A percentile compares a stretch with the other conserved stretches of the same genome.
Evolutionary conservation across 1,284 basidiomycete genomes (phyloP).

Genomic region (Termitomyces sp.): DNA sequence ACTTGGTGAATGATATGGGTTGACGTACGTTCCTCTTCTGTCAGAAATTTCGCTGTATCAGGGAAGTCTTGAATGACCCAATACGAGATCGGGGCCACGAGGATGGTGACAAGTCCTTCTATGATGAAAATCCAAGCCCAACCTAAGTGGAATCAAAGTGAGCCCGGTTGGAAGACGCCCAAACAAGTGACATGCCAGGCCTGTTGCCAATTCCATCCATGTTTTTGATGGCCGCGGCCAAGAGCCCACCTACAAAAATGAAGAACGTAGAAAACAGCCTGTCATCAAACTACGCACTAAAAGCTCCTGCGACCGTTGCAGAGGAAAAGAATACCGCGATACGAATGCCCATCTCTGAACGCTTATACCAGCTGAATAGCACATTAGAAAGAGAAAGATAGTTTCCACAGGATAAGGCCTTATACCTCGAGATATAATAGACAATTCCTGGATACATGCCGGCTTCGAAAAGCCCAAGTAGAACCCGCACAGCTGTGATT

Average conservation of each 20-base stretch:
- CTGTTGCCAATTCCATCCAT: constrained; percentile 65
- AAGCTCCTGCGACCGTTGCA: constrained; percentile 65
- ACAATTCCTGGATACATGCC: constrained; percentile 53
- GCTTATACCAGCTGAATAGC: constrained; percentile 48
- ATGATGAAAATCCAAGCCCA: constrained; percentile 75
- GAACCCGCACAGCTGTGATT: constrained; percentile 38
- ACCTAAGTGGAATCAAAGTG: constrained; percentile 16
- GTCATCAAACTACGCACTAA: constrained; percentile 37
- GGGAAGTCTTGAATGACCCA: constrained; percentile 80
- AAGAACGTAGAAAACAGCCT: neutral
- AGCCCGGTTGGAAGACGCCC: constrained; percentile 10
- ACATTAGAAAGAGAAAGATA: neutral
- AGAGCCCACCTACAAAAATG: constrained; percentile 41
- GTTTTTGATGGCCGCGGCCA: constrained; percentile 62
- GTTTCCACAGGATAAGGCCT: constrained; percentile 6
- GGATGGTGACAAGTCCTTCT: constrained; percentile 66
- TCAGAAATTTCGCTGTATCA: constrained; percentile 70
- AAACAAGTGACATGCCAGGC: constrained; percentile 27
- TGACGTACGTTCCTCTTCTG: constrained; percentile 55
- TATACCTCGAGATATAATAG: constrained; percentile 49
- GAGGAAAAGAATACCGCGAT: constrained; percentile 65
- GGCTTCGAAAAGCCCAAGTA: constrained; percentile 49
- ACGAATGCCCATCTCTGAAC: constrained; percentile 55
- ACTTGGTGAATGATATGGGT: neutral
- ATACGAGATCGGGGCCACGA: constrained; percentile 45